phyloP scores from a whole-genome alignment of 345 rosid species.

The Populus tremula region DNA sequence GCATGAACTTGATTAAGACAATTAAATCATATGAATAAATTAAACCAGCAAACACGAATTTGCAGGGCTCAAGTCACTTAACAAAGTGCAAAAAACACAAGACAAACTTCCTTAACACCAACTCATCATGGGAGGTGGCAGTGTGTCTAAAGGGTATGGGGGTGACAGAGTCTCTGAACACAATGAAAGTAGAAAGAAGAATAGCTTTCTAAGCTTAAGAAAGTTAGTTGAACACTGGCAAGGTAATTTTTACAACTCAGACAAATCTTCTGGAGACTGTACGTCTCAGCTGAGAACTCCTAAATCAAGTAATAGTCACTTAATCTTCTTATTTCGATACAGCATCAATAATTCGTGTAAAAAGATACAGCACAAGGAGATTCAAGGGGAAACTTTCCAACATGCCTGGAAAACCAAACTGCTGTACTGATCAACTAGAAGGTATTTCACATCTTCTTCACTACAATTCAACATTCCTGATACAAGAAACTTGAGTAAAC shows the following conservation, averaged over 20 bases:
- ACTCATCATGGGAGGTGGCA: too few species aligned
- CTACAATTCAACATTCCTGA: constrained; percentile 59
- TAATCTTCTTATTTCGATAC: not conserved
- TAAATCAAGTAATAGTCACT: not conserved
- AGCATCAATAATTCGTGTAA: too few species aligned
- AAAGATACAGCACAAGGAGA: not conserved
- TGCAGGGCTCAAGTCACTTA: not conserved
- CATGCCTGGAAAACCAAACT: constrained; percentile 90
- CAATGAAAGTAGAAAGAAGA: not conserved
- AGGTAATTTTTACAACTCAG: not conserved
- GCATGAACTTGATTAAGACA: not conserved
- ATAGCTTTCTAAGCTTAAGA: not conserved
- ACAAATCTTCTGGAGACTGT: not conserved
- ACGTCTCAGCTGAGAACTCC: not conserved
- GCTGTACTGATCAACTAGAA: constrained; percentile 70
- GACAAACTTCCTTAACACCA: too few species aligned
- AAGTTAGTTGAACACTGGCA: not conserved
- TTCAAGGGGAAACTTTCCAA: not conserved
- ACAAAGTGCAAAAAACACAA: not conserved
- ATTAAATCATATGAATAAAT: too few species aligned
- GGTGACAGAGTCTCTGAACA: not conserved
- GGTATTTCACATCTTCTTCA: constrained; percentile 42
- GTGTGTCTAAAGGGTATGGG: too few species aligned
- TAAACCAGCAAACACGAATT: not conserved
- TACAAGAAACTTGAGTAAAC: constrained; percentile 53